Evolutionary conservation across 768 basidiomycete species (phyloP).

Genomic region (Lentinus tigrinus): DNA sequence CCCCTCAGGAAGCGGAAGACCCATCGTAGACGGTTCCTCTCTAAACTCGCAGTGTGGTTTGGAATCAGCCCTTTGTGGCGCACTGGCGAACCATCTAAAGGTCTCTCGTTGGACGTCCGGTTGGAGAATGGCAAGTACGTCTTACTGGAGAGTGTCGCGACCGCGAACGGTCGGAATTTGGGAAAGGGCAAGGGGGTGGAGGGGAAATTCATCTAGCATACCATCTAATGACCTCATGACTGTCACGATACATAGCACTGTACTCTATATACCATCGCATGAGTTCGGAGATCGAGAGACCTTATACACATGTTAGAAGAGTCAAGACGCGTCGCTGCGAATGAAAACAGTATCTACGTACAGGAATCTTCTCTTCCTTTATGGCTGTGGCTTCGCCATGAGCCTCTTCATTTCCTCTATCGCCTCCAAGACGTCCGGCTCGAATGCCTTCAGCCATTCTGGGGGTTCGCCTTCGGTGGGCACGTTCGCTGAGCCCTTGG

Average conservation of each 20-base stretch:
- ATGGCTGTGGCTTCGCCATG: not conserved
- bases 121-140: slow-evolving; percentile 61
- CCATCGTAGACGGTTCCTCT: slow-evolving; percentile 38
- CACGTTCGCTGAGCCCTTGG: slow-evolving; percentile 17
- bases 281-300: not conserved
- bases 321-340: not conserved
- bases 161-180: not conserved
- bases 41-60: slow-evolving; percentile 67
- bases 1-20: slow-evolving; percentile 38
- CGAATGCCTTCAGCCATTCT: slow-evolving; percentile 21
- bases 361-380: not conserved
- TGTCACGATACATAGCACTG: not conserved
- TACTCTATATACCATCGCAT: not conserved
- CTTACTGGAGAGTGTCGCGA: slow-evolving; percentile 30
- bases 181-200: not conserved
- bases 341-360: not conserved
- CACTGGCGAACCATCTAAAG: slow-evolving; percentile 47
- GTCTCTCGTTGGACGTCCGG: slow-evolving; percentile 58
- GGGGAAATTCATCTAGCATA: not conserved
- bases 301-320: not conserved
- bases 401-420: slow-evolving; percentile 19
- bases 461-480: slow-evolving; percentile 14
- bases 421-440: slow-evolving; percentile 11
- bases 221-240: slow-evolving; percentile 1
- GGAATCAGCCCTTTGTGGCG: slow-evolving; percentile 67